A percentile compares a stretch with the other conserved stretches of the same genome.
phyloP scores from a whole-genome alignment of 2,329 filamentous ascomycete species.

The Microdochium nivale region DNA sequence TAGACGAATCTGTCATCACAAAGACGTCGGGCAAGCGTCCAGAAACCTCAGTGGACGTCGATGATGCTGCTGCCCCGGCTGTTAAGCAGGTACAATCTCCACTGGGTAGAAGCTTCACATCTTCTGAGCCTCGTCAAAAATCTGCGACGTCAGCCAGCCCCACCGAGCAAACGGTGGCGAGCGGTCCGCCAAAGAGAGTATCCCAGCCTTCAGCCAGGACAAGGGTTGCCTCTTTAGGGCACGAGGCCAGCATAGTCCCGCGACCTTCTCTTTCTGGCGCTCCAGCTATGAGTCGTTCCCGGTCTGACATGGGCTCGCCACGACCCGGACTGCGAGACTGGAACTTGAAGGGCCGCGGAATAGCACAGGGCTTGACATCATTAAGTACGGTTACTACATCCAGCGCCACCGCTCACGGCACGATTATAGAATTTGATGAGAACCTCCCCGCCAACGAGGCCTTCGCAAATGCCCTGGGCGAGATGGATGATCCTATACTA shows the following conservation, averaged over 20 bases:
- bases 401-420: conserved; percentile 31
- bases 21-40: conserved; percentile 43
- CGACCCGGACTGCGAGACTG: conserved; percentile 13
- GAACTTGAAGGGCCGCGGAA: conserved; percentile 4
- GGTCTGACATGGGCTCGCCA: conserved; percentile 11
- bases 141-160: no score
- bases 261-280: not conserved
- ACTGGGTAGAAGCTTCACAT: not conserved
- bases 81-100: not conserved
- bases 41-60: conserved; percentile 4
- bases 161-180: no score
- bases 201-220: not conserved
- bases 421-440: conserved; percentile 31
- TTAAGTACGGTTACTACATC: conserved; percentile 28
- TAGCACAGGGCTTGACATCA: conserved; percentile 19
- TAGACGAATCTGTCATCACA: conserved; percentile 21
- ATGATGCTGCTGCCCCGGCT: not conserved
- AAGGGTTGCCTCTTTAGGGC: not conserved
- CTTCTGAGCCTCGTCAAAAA: not conserved
- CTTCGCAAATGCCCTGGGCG: conserved; percentile 8
- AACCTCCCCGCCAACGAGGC: conserved; percentile 15
- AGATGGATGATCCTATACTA: conserved; percentile 8
- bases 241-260: conserved; percentile 3
- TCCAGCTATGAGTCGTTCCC: conserved; percentile 13
- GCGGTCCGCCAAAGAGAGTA: not conserved